A percentile compares a stretch with the other conserved stretches of the same genome.
Conservation (phyloP, 768 basidiomycete genomes). For the Amanita fuliginea region DNA sequence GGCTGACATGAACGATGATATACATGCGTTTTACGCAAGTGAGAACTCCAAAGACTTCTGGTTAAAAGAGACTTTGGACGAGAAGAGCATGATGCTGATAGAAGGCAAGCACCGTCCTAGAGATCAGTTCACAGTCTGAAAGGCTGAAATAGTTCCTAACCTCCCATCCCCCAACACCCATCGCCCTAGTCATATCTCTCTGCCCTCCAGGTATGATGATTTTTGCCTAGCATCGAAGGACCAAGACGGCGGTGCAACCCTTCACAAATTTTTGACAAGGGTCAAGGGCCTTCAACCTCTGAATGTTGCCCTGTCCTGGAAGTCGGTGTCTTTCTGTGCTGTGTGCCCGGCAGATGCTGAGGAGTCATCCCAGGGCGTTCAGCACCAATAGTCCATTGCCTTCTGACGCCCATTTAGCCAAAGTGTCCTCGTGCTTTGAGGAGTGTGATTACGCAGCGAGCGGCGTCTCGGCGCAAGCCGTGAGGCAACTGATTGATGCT, state of each 20-base stretch:
- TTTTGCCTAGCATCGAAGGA: background rate
- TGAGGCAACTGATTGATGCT: background rate
- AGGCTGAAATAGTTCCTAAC: slow-evolving; percentile 1
- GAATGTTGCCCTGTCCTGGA: slow-evolving; percentile 55
- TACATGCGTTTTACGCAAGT: background rate
- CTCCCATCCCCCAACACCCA: slow-evolving; percentile 2
- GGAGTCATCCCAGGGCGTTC: slow-evolving; percentile 31
- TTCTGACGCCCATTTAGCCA: slow-evolving; percentile 19
- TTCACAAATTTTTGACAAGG: slow-evolving; percentile 33
- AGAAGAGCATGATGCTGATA: slow-evolving; percentile 3
- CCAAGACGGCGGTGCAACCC: background rate
- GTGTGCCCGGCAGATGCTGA: background rate
- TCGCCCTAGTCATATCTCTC: background rate
- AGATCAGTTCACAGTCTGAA: background rate
- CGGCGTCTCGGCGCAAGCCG: background rate
- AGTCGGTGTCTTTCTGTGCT: slow-evolving; percentile 27
- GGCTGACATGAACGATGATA: background rate
- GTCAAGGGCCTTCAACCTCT: slow-evolving; percentile 50
- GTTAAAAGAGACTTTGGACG: background rate
- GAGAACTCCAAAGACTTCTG: background rate
- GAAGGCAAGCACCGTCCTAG: slow-evolving; percentile 1
- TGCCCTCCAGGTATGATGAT: background rate
- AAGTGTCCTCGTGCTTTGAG: slow-evolving; percentile 15
- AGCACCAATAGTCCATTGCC: slow-evolving; percentile 28
- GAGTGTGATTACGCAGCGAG: background rate